Evolutionary conservation across 352 stramenopile genomes (phyloP), one percentile per base, ranked within the genome.

Genomic region (Phytopythium oedochilum): DNA sequence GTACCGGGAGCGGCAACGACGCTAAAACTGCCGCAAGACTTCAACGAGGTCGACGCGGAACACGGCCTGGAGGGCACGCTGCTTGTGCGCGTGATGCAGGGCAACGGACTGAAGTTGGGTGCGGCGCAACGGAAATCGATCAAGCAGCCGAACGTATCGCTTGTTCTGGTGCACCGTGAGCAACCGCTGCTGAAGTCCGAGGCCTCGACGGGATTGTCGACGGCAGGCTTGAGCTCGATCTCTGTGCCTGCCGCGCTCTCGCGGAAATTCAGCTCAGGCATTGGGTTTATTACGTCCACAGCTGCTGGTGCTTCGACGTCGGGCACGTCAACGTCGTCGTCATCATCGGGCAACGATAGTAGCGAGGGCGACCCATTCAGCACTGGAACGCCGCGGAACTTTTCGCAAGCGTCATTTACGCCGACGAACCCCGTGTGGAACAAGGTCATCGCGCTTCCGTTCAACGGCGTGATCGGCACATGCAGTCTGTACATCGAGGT

Each of bases 1-100:
- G 74, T 93, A 5, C 85, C 85, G 17, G 85, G 85, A 42, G 85
- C 85, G 1, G 85, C 85, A 8, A 93, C 85, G 32, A 93, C 85
- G 25, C 67, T 95, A 9, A 93, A 89, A 55, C 66, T 95, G n/a
- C 85, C 85, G 6, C 85, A 95, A 53, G 85, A 95, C 29, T 92
- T 91, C 56, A 89, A 95, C 36, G 85, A 95, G 56, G 85, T 95
- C 15, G 83, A 92, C 59, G 83, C 83, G 3, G 83, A 92, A 51
- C 78, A 89, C 14, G 83, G 83, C 0, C 63, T 87, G 15, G 67
- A 89, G 26, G 85, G 85, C 5, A 62, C 76, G 5, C 48, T 94
- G 32, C 65, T 91, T 10, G 82, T 94, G 15, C 78, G 83, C 9
- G 73, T 94, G 36, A 88, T 93, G 68, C 85, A 94, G 54, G 85